These are phyloP conservation scores for Aurifilum marmelostoma DNA, from an alignment of 2,329 filamentous ascomycete genomes.

Conservation along the genomic window DNA sequence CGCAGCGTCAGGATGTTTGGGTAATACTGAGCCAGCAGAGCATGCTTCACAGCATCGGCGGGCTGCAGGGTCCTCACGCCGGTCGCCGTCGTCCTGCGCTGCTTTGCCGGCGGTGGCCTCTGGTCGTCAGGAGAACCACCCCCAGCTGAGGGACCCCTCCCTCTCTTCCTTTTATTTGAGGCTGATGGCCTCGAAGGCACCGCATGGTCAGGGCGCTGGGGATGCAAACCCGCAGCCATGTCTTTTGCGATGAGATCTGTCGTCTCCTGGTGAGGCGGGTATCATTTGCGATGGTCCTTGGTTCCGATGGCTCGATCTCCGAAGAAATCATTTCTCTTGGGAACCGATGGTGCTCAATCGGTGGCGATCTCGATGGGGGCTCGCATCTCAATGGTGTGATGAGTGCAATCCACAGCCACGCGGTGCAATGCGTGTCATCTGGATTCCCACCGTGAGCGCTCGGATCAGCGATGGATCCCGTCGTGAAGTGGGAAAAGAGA, in stretches of 20 bases:
- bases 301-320: background rate
- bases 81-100: slow-evolving; percentile 26
- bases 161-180: slow-evolving; percentile 18
- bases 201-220: background rate
- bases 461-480: background rate
- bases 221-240: background rate
- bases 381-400: background rate
- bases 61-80: slow-evolving; percentile 17
- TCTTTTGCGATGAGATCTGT: background rate
- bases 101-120: slow-evolving; percentile 29
- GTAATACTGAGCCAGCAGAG: slow-evolving; percentile 72
- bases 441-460: background rate
- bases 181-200: background rate
- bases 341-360: background rate
- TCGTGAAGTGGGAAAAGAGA: background rate
- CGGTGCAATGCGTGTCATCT: slow-evolving; percentile 4
- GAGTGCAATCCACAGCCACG: slow-evolving; percentile 3
- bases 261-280: background rate
- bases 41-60: slow-evolving; percentile 49
- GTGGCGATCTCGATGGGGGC: background rate
- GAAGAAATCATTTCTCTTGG: background rate
- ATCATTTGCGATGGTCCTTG: no score
- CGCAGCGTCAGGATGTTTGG: slow-evolving; percentile 67
- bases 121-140: background rate
- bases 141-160: background rate